Conservation (phyloP, 1,284 basidiomycete species). For the Cutaneotrichosporon cutaneum region DNA sequence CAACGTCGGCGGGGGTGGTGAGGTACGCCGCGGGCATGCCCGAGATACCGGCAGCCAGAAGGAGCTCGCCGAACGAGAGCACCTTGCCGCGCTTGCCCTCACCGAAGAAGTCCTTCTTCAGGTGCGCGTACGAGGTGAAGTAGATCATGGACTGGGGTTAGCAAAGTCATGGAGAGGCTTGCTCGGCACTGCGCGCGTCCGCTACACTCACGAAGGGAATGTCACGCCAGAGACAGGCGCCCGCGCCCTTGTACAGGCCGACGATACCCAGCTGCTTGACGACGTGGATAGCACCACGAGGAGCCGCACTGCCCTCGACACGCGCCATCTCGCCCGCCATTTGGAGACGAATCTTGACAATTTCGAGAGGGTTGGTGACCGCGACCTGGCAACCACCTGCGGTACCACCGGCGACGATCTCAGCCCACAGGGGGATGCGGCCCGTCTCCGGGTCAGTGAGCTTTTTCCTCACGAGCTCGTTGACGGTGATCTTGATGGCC, state of each 20-base stretch:
- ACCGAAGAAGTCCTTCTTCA: slow-evolving; percentile 80
- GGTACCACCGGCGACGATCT: slow-evolving; percentile 84
- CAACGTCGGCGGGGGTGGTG: slow-evolving; percentile 66
- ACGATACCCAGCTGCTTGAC: slow-evolving; percentile 87
- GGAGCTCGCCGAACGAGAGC: slow-evolving; percentile 84
- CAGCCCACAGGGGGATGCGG: slow-evolving; percentile 80
- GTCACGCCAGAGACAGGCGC: slow-evolving; percentile 58
- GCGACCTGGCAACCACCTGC: slow-evolving; percentile 98
- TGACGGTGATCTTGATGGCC: slow-evolving; percentile 70
- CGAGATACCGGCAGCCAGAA: slow-evolving; percentile 58
- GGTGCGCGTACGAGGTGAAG: slow-evolving; percentile 55
- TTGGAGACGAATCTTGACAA: slow-evolving; percentile 93
- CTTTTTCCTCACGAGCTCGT: slow-evolving; percentile 81
- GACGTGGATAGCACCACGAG: slow-evolving; percentile 85
- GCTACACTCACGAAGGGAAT: slow-evolving; percentile 71
- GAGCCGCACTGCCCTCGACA: slow-evolving; percentile 64
- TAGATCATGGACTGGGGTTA: slow-evolving; percentile 53
- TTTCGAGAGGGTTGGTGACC: slow-evolving; percentile 85
- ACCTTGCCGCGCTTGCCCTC: slow-evolving; percentile 96
- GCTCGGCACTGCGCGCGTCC: neutral
- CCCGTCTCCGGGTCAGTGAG: slow-evolving; percentile 93
- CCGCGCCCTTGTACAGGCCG: slow-evolving; percentile 73
- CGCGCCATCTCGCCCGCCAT: slow-evolving; percentile 86
- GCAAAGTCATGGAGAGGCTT: neutral
- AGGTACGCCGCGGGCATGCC: slow-evolving; percentile 71